These are phyloP conservation scores for Acacia crassicarpa DNA, from an alignment of 306 rosid genomes.

Conservation along the genomic window DNA sequence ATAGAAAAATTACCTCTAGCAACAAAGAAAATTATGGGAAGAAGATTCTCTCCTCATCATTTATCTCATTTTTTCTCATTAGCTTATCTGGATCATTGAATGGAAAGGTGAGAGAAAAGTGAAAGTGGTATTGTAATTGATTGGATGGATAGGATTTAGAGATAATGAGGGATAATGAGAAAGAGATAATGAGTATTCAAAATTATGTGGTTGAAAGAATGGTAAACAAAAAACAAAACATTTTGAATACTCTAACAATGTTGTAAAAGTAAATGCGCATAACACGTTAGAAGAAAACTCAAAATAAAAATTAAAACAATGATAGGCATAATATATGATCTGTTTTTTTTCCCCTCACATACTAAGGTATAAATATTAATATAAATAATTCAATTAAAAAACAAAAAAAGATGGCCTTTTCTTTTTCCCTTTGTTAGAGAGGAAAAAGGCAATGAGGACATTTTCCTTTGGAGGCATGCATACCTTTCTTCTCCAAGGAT, in stretches of 20 bases:
- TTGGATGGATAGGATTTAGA: too few species aligned
- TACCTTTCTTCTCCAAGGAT: background rate
- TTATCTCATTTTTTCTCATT: too few species aligned
- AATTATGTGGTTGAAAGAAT: constrained; percentile 30
- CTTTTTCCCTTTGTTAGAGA: background rate
- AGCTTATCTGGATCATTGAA: too few species aligned
- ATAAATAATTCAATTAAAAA: constrained; percentile 2
- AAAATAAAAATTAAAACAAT: background rate
- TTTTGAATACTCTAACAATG: background rate
- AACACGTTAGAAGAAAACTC: background rate
- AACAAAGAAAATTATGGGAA: constrained; percentile 17
- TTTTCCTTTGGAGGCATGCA: background rate
- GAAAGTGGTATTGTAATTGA: too few species aligned
- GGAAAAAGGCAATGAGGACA: background rate
- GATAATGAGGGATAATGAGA: too few species aligned
- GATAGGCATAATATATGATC: background rate
- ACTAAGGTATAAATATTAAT: background rate
- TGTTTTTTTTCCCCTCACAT: background rate
- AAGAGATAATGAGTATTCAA: too few species aligned
- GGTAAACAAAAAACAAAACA: constrained; percentile 21
- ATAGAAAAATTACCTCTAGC: background rate
- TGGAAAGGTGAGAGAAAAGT: too few species aligned
- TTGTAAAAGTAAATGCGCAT: background rate
- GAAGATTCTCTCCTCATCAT: too few species aligned
- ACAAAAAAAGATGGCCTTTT: constrained; percentile 35